A percentile compares a stretch with the other conserved stretches of the same genome.
Conservation (phyloP, 805 yeast genomes). For the Danielozyma ontarioensis region DNA sequence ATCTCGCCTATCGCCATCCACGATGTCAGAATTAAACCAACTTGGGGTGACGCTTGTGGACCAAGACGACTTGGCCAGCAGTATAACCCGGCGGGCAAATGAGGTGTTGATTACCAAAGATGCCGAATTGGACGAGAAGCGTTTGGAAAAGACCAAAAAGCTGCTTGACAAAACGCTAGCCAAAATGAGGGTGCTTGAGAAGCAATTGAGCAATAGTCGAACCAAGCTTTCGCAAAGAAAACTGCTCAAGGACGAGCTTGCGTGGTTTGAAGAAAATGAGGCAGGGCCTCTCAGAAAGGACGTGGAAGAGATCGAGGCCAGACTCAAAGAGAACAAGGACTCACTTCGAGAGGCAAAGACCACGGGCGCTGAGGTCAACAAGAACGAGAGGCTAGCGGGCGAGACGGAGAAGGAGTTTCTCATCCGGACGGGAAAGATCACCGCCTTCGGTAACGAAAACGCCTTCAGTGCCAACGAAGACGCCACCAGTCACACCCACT, state of each 20-base stretch:
- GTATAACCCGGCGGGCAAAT: slow-evolving; percentile 67
- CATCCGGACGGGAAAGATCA: slow-evolving; percentile 84
- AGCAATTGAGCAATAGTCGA: slow-evolving; percentile 44
- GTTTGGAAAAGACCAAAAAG: slow-evolving; percentile 63
- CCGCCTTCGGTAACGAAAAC: slow-evolving; percentile 79
- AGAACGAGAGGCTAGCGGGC: slow-evolving; percentile 48
- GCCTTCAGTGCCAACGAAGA: slow-evolving; percentile 41
- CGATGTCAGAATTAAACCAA: slow-evolving; percentile 9
- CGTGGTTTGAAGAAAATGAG: slow-evolving; percentile 44
- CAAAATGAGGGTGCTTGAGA: slow-evolving; percentile 44
- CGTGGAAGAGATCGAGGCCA: slow-evolving; percentile 44
- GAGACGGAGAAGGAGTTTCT: slow-evolving; percentile 78
- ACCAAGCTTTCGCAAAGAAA: slow-evolving; percentile 65
- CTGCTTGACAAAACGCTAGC: slow-evolving; percentile 39
- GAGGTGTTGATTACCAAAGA: slow-evolving; percentile 56
- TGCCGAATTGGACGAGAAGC: slow-evolving; percentile 64
- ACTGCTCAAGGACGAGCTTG: slow-evolving; percentile 49
- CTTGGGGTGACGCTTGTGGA: slow-evolving; percentile 55
- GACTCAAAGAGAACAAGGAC: slow-evolving; percentile 31
- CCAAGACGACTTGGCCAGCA: slow-evolving; percentile 73
- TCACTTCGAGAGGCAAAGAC: slow-evolving; percentile 21
- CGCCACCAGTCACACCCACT: slow-evolving; percentile 34
- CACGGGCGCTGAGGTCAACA: slow-evolving; percentile 3
- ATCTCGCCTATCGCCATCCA: not conserved
- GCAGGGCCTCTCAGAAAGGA: slow-evolving; percentile 54